Evolutionary conservation across 176 grass and related monocot species (phyloP).

Genomic region (Alopecurus myosuroides): DNA sequence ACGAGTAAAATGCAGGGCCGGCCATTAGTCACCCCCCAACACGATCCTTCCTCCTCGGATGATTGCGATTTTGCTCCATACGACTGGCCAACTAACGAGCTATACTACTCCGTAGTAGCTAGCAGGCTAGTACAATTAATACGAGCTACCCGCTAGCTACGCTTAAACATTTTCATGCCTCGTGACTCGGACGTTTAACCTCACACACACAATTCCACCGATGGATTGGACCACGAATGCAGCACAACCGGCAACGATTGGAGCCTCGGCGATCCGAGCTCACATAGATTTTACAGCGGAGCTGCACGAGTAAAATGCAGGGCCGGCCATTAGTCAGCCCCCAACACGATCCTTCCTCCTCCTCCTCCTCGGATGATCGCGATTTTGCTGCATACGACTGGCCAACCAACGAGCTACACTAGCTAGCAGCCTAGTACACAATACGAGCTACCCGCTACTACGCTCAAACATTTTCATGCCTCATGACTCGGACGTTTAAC

Average conservation of each 20-base stretch:
- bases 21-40: background rate
- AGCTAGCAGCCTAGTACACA: no score
- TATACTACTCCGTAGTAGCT: no score
- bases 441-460: background rate
- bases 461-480: background rate
- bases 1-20: background rate
- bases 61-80: background rate
- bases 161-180: background rate
- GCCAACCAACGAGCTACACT: background rate
- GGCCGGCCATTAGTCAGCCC: conserved; percentile 6
- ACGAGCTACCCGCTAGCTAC: background rate
- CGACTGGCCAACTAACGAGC: background rate
- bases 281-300: background rate
- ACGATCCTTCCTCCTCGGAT: background rate
- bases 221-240: background rate
- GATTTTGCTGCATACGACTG: background rate
- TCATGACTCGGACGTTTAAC: background rate
- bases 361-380: background rate
- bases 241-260: background rate
- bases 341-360: background rate
- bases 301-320: background rate
- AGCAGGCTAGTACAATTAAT: no score
- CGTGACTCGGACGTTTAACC: background rate
- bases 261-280: background rate
- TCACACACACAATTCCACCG: background rate